Base-by-base conservation (phyloP, 2,329 filamentous ascomycete species). In the Hypoxylon rubiginosum region DNA sequence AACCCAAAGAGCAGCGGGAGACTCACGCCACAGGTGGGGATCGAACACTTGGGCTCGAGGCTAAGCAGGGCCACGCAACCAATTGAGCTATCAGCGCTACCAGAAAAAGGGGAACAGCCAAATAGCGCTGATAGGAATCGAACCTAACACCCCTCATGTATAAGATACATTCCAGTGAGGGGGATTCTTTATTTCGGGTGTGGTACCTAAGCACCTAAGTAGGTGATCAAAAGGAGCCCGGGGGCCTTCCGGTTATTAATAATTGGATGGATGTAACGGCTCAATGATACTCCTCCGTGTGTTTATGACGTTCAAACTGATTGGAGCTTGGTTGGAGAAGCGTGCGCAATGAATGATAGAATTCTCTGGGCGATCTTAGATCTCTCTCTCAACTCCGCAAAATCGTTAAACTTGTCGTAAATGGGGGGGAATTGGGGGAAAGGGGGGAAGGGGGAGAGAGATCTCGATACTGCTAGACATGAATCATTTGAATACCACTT, bases 291-390 rank as follows among this genome's bases (percentile, higher is more conserved):
- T 45, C 54, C 51, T 52, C 62, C 32, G 65, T 46, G 50, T 60
- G 11, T 36, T 34, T 43, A 62, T 66, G 53, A 66, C 58, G 52
- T n/a, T 7, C 39, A 43, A 21, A 43, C 39, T 43, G n/a, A 15
- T 41, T 41, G 15, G 39, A 41, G 17, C 13, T 9, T 30, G 28
- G 28, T 30, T 36, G 15, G 51, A 41, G 51, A 57, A 30, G 45
- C 26, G 62, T 64, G 46, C 66, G 63, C 58, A 64, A 67, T 64
- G 55, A 41, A 67, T 64, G 58, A 66, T 59, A 63, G 49, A 59
- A 66, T 64, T 48, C 41, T 52, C 39, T 43, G 39, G 39, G n/a
- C 59, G 63, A 67, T 71, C 68, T 60, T 41, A 66, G 65, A 68
- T 64, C 62, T 62, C 45, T 64, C 62, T 62, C 45, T 48, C 63